phyloP scores from a whole-genome alignment of 2,329 filamentous ascomycete species.

The Fusarium sp. region DNA sequence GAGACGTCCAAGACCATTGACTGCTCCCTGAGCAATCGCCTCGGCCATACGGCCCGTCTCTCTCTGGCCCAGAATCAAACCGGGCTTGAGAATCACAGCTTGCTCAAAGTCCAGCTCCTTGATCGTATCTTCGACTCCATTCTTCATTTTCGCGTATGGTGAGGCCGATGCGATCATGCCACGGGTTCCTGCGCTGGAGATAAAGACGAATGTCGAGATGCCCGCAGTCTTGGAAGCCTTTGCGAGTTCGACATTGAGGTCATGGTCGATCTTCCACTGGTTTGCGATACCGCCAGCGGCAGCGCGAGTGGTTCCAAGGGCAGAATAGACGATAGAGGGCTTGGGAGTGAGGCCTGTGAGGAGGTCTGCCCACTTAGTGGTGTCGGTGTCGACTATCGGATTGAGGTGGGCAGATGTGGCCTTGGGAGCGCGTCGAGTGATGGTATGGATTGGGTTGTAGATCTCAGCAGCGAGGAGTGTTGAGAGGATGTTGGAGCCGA shows the following conservation, averaged over 20 bases:
- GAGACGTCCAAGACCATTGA: constrained; percentile 67
- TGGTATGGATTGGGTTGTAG: constrained; percentile 69
- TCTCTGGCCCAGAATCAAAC: constrained; percentile 79
- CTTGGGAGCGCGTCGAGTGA: constrained; percentile 74
- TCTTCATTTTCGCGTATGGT: constrained; percentile 79
- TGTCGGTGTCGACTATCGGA: constrained; percentile 73
- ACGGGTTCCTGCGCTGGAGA: constrained; percentile 70
- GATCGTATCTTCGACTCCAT: constrained; percentile 84
- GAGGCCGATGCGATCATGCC: constrained; percentile 57
- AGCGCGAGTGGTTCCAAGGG: constrained; percentile 82
- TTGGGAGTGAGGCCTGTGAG: constrained; percentile 67
- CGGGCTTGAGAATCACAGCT: constrained; percentile 80
- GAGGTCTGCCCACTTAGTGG: constrained; percentile 73
- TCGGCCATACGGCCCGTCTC: constrained; percentile 72
- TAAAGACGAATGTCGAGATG: constrained; percentile 79
- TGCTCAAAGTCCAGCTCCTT: constrained; percentile 80
- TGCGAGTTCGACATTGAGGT: constrained; percentile 84
- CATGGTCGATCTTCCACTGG: constrained; percentile 90
- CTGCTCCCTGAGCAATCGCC: constrained; percentile 66
- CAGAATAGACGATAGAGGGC: constrained; percentile 78
- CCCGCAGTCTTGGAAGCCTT: constrained; percentile 79
- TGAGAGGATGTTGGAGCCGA: constrained; percentile 80
- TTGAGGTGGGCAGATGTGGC: constrained; percentile 70
- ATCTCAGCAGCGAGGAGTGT: constrained; percentile 68
- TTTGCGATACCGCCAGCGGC: constrained; percentile 80